Evolutionary conservation across 331 rosid genomes (phyloP).

Genomic region (Erythrophleum ivorense): DNA sequence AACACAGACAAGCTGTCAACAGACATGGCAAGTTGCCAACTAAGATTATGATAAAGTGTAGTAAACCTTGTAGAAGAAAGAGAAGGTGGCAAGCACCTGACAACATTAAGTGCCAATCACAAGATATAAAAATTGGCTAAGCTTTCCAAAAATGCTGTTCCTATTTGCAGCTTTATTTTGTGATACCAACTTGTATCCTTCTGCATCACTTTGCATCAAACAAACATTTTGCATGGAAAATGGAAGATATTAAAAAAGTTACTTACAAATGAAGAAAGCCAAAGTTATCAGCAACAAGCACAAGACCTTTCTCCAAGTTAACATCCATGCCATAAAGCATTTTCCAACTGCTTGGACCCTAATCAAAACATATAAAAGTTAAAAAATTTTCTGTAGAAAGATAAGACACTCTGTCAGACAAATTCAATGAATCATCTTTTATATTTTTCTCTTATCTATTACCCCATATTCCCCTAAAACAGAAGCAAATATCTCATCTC

Average conservation of each 20-base stretch:
- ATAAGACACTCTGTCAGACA: neutral
- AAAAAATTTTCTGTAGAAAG: slow-evolving; percentile 1
- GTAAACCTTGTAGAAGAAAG: neutral
- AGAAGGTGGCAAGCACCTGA: neutral
- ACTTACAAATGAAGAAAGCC: slow-evolving; percentile 86
- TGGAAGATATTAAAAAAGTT: neutral
- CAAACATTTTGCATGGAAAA: neutral
- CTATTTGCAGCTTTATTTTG: neutral
- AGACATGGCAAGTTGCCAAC: neutral
- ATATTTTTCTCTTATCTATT: neutral
- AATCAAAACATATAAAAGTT: slow-evolving; percentile 36
- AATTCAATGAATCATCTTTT: neutral
- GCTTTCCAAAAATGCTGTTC: neutral
- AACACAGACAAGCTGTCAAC: neutral
- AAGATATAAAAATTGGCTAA: neutral
- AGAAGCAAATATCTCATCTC: slow-evolving; percentile 10
- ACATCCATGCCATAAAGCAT: slow-evolving; percentile 98
- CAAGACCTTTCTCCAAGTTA: slow-evolving; percentile 73
- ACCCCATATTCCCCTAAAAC: slow-evolving; percentile 9
- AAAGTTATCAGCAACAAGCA: slow-evolving; percentile 83
- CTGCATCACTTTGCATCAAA: slow-evolving; percentile 4
- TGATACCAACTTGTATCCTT: neutral
- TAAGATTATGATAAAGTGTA: neutral
- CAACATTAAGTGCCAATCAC: neutral
- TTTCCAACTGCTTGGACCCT: slow-evolving; percentile 82